Conservation (phyloP, 2,329 filamentous ascomycete genomes). For the Epichloe coenophiala region DNA sequence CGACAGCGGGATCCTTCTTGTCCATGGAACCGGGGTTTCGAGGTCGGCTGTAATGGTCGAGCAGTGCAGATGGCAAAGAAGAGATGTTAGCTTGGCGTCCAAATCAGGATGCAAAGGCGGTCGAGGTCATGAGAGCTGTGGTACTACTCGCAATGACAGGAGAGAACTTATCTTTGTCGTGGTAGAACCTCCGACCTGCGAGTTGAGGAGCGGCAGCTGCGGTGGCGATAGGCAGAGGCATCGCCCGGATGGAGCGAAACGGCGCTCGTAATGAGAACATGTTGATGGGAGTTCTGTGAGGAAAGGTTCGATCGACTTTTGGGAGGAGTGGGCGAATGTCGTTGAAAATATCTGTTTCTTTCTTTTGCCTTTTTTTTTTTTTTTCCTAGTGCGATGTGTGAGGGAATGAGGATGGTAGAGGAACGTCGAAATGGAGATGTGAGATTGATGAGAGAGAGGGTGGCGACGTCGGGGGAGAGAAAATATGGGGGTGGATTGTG, state of each 20-base stretch:
- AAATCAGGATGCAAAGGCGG: background rate
- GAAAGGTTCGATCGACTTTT: background rate
- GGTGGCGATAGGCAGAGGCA: constrained; percentile 8
- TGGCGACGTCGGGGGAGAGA: constrained; percentile 1
- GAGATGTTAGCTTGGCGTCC: constrained; percentile 4
- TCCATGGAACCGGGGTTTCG: constrained; percentile 44
- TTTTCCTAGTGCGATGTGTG: background rate
- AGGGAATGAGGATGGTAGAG: background rate
- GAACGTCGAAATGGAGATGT: constrained; percentile 1
- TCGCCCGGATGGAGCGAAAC: constrained; percentile 6
- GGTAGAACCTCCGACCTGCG: constrained; percentile 29
- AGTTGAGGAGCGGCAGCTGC: constrained; percentile 14
- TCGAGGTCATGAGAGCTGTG: background rate
- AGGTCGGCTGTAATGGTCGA: constrained; percentile 37
- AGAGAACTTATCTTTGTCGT: constrained; percentile 28
- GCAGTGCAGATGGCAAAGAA: constrained; percentile 11
- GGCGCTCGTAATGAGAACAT: constrained; percentile 10
- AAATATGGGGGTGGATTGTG: background rate
- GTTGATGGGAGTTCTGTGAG: background rate
- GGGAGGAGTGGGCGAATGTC: background rate
- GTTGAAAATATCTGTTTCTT: background rate
- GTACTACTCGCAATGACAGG: background rate
- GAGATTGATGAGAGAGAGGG: background rate
- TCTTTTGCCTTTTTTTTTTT: background rate
- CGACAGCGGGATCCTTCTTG: constrained; percentile 71